Percentiles rank a stretch among this genome's conserved stretches.
phyloP scores from a whole-genome alignment of 495 filamentous ascomycete species.

The Tetracladium setigerum region DNA sequence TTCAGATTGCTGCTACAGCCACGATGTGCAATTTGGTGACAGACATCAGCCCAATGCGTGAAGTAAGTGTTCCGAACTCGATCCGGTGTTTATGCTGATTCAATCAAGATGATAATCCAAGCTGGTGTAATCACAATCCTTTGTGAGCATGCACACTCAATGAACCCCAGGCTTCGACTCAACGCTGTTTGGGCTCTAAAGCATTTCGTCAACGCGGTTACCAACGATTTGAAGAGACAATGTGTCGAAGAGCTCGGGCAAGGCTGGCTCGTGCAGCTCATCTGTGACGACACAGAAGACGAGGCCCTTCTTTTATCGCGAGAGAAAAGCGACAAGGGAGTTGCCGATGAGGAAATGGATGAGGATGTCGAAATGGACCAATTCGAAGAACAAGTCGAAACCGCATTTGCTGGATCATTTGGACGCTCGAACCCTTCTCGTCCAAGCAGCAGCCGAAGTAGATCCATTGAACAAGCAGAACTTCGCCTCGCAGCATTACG shows the following conservation, averaged over 20 bases:
- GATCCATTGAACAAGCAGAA: slow-evolving; percentile 41
- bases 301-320: slow-evolving; percentile 31
- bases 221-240: slow-evolving; percentile 61
- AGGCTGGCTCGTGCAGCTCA: slow-evolving; percentile 71
- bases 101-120: slow-evolving; percentile 57
- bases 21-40: slow-evolving; percentile 76
- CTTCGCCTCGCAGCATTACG: slow-evolving; percentile 41
- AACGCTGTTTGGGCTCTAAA: slow-evolving; percentile 91
- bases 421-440: slow-evolving; percentile 15
- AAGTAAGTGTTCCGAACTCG: slow-evolving; percentile 43
- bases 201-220: slow-evolving; percentile 64
- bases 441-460: slow-evolving; percentile 28
- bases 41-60: slow-evolving; percentile 85
- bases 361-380: slow-evolving; percentile 56
- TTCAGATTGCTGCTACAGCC: slow-evolving; percentile 78
- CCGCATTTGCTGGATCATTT: slow-evolving; percentile 31
- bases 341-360: slow-evolving; percentile 45
- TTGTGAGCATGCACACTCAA: slow-evolving; percentile 76
- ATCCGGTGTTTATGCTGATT: slow-evolving; percentile 22
- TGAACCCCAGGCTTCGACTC: slow-evolving; percentile 61
- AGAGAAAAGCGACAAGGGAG: slow-evolving; percentile 23
- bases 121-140: slow-evolving; percentile 70
- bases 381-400: slow-evolving; percentile 28
- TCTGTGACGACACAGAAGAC: slow-evolving; percentile 51
- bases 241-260: slow-evolving; percentile 70